Percentiles rank a stretch among this genome's conserved stretches.
These are phyloP conservation scores for Diplocarpon rosae DNA, from an alignment of 2,329 filamentous ascomycete species.

Conservation along the genomic window DNA sequence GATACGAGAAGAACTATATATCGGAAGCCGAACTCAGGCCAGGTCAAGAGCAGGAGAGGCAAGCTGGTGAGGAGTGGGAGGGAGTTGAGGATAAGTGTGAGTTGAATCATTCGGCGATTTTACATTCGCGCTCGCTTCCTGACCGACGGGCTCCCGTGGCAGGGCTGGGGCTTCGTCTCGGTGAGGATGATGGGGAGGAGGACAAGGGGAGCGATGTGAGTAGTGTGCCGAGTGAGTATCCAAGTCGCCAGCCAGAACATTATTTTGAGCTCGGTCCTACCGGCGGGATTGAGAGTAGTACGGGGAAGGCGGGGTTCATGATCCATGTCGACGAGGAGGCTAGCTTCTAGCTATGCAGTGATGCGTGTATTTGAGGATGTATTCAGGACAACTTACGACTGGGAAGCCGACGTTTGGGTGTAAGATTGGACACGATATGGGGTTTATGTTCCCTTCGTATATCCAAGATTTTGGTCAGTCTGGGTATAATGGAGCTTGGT, in stretches of 20 bases:
- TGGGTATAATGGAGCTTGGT: no score
- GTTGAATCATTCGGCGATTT: not conserved
- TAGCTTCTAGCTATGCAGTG: no score
- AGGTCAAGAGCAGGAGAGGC: not conserved
- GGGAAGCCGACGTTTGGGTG: no score
- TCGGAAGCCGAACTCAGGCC: conserved; percentile 9
- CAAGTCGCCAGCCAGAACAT: conserved; percentile 32
- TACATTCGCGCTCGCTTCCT: not conserved
- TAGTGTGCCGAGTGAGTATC: conserved; percentile 45
- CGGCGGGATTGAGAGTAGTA: not conserved
- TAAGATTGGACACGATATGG: no score
- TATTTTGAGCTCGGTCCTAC: not conserved
- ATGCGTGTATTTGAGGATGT: no score
- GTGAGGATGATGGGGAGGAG: conserved; percentile 23
- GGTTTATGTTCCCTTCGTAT: no score
- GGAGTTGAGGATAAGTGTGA: conserved; percentile 26
- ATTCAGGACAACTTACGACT: no score
- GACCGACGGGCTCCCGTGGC: not conserved
- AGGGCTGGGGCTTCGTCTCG: not conserved
- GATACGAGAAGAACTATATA: conserved; percentile 17
- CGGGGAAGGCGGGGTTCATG: conserved; percentile 9
- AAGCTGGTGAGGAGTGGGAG: conserved; percentile 22
- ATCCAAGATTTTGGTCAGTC: no score
- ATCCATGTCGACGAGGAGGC: conserved; percentile 24
- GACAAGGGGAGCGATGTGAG: conserved; percentile 30